phyloP scores from a whole-genome alignment of 2,329 filamentous ascomycete genomes.

The Bimuria novae-zelandiae region DNA sequence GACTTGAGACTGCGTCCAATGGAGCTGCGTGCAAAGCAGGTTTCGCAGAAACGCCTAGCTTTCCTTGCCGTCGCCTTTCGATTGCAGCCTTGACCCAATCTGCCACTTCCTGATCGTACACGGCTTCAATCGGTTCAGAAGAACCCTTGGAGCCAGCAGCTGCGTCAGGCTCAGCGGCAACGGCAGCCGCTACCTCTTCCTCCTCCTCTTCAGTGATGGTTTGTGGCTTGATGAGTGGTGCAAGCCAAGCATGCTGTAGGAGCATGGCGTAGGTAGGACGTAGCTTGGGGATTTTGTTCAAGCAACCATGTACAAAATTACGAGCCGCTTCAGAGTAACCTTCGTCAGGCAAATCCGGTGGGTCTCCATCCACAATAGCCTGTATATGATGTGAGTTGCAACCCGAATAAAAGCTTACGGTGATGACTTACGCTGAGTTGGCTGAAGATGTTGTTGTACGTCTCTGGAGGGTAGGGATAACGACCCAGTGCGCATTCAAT shows the following conservation, averaged over 20 bases:
- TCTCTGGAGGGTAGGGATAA: constrained; percentile 96
- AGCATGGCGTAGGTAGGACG: constrained; percentile 94
- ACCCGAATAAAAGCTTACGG: not conserved
- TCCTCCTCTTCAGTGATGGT: constrained; percentile 74
- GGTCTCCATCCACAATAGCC: constrained; percentile 98
- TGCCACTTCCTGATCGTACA: constrained; percentile 80
- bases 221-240: constrained; percentile 73
- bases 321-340: constrained; percentile 79
- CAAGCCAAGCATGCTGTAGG: constrained; percentile 86
- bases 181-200: constrained; percentile 56
- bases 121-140: constrained; percentile 33
- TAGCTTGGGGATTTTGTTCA: constrained; percentile 90
- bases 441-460: constrained; percentile 97
- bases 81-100: constrained; percentile 80
- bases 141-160: constrained; percentile 37
- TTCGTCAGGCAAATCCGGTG: constrained; percentile 79
- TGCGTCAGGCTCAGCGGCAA: constrained; percentile 49
- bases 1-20: constrained; percentile 67
- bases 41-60: constrained; percentile 59
- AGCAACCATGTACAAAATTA: constrained; percentile 85
- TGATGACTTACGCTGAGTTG: constrained; percentile 79
- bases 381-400: constrained; percentile 45
- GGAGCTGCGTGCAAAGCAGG: constrained; percentile 89
- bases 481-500: constrained; percentile 94
- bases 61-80: constrained; percentile 65